These are phyloP conservation scores for Saraca asoca DNA, from an alignment of 331 rosid species.

Conservation along the genomic window DNA sequence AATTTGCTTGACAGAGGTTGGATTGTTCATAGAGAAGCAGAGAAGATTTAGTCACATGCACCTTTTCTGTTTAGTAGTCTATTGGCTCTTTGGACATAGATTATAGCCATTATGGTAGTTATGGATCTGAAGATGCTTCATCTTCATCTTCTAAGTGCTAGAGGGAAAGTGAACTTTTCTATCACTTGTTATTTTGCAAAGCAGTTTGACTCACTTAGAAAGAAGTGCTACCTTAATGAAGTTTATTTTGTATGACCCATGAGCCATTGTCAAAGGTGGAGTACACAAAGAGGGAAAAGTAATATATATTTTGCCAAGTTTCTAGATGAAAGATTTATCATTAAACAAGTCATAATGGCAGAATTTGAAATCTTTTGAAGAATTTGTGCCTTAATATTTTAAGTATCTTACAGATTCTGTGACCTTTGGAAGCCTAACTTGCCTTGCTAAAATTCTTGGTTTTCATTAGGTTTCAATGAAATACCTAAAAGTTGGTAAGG, in stretches of 20 bases:
- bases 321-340: no score
- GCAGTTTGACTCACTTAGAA: no score
- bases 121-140: constrained; percentile 65
- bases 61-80: constrained; percentile 59
- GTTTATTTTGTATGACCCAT: no score
- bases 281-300: no score
- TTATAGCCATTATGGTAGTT: constrained; percentile 47
- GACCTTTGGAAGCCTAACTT: constrained; percentile 62
- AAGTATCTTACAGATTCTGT: no score
- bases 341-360: constrained; percentile 66
- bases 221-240: no score
- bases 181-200: no score
- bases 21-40: constrained; percentile 33
- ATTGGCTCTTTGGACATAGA: constrained; percentile 56
- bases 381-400: constrained; percentile 61
- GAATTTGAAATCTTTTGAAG: constrained; percentile 70
- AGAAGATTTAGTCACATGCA: constrained; percentile 47
- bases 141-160: constrained; percentile 46
- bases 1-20: constrained; percentile 51
- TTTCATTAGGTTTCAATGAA: constrained; percentile 68
- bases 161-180: no score
- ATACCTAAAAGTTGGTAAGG: constrained; percentile 63
- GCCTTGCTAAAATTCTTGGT: constrained; percentile 74
- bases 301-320: no score
- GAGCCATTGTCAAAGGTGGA: no score